Evolutionary conservation across 805 yeast species (phyloP).

Genomic region (Tetrapisispora pingtungensis): DNA sequence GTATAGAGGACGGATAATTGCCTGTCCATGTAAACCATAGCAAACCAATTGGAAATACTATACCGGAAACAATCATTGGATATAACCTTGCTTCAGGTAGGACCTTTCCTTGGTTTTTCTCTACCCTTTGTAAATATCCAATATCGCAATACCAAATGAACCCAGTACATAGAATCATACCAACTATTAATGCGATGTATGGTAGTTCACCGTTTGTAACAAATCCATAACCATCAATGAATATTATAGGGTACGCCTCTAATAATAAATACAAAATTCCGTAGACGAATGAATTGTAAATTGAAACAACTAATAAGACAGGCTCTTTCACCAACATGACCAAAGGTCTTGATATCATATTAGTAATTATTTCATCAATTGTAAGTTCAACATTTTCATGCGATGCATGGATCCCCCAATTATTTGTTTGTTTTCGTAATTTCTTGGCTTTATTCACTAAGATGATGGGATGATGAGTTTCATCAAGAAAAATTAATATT

Average conservation of each 20-base stretch:
- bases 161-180: conserved; percentile 50
- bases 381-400: conserved; percentile 56
- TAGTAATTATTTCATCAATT: conserved; percentile 48
- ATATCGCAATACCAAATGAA: conserved; percentile 45
- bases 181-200: conserved; percentile 65
- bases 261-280: conserved; percentile 67
- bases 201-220: conserved; percentile 51
- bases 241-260: conserved; percentile 68
- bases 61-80: conserved; percentile 63
- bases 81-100: conserved; percentile 75
- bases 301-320: conserved; percentile 52
- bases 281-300: conserved; percentile 71
- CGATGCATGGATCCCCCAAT: conserved; percentile 77
- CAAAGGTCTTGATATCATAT: conserved; percentile 59
- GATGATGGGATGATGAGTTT: conserved; percentile 65
- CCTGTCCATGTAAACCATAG: conserved; percentile 85
- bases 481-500: conserved; percentile 39
- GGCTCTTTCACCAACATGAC: conserved; percentile 62
- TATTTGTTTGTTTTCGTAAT: conserved; percentile 59
- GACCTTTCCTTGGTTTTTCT: conserved; percentile 40
- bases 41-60: conserved; percentile 66
- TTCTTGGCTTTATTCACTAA: conserved; percentile 51
- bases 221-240: conserved; percentile 52
- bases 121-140: conserved; percentile 38
- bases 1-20: conserved; percentile 55